These are phyloP conservation scores for Hyphodiscus hymeniophilus DNA, from an alignment of 495 filamentous ascomycete species.

Conservation along the genomic window DNA sequence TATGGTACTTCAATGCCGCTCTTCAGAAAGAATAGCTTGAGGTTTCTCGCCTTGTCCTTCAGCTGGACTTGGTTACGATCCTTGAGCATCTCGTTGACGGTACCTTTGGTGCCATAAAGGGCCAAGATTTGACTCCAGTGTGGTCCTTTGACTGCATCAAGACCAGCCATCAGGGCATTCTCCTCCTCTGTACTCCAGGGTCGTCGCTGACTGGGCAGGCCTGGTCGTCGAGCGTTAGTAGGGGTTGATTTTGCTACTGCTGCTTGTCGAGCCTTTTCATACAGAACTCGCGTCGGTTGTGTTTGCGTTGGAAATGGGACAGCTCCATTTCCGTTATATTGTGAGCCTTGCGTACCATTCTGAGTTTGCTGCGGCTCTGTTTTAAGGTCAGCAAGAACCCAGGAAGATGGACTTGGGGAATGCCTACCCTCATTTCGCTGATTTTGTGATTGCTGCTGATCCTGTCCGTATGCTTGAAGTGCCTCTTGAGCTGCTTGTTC, in stretches of 20 bases:
- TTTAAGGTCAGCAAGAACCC: neutral
- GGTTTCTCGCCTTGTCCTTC: conserved; percentile 90
- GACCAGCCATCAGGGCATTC: conserved; percentile 82
- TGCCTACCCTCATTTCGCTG: conserved; percentile 18
- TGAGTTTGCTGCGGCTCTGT: conserved; percentile 9
- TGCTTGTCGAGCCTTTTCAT: conserved; percentile 74
- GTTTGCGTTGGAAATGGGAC: conserved; percentile 62
- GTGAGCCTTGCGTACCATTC: conserved; percentile 3
- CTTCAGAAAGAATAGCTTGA: conserved; percentile 95
- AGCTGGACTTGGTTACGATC: conserved; percentile 92
- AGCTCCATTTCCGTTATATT: conserved; percentile 27
- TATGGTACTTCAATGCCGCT: conserved; percentile 88
- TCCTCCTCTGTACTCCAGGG: conserved; percentile 91
- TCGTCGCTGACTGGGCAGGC: conserved; percentile 72
- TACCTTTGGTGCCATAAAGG: conserved; percentile 77
- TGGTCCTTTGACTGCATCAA: conserved; percentile 85
- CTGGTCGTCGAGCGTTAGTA: conserved; percentile 56
- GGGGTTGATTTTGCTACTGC: conserved; percentile 74
- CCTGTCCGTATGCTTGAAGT: conserved; percentile 37
- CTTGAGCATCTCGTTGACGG: conserved; percentile 76
- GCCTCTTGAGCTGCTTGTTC: conserved; percentile 47
- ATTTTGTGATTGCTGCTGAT: conserved; percentile 25
- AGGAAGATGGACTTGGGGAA: neutral
- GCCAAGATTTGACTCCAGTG: conserved; percentile 94
- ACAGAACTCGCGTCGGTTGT: conserved; percentile 68